phyloP scores from a whole-genome alignment of 2,329 filamentous ascomycete genomes.

The Ambrosiella beaveri region DNA sequence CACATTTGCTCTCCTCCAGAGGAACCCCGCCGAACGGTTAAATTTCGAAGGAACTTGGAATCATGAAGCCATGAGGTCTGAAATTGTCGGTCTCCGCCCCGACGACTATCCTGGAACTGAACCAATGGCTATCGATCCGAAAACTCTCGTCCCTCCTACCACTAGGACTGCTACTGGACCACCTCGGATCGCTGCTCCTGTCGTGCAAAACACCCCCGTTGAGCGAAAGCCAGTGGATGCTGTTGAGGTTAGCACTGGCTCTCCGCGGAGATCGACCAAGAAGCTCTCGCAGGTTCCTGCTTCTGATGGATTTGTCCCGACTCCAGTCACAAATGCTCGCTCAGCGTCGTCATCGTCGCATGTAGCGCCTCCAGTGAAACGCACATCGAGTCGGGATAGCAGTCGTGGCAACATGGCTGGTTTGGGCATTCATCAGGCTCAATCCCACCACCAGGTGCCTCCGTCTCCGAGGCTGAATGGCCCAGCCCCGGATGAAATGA shows the following conservation, averaged over 20 bases:
- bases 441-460: not conserved
- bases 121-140: not conserved
- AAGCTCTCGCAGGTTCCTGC: not conserved
- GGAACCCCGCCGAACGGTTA: constrained; percentile 68
- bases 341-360: constrained; percentile 3
- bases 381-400: constrained; percentile 5
- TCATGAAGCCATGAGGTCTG: constrained; percentile 51
- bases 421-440: constrained; percentile 1
- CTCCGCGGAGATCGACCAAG: constrained; percentile 2
- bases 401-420: constrained; percentile 5
- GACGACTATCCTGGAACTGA: constrained; percentile 37
- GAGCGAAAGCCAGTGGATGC: constrained; percentile 2
- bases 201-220: constrained; percentile 3
- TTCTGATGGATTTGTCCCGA: constrained; percentile 7
- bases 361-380: not conserved
- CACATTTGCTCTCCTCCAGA: constrained; percentile 66
- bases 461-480: constrained; percentile 2
- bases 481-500: constrained; percentile 1
- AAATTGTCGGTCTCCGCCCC: constrained; percentile 65
- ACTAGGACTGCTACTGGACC: constrained; percentile 2
- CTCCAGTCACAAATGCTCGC: constrained; percentile 10
- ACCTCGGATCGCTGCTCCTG: constrained; percentile 1
- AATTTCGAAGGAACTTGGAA: constrained; percentile 75
- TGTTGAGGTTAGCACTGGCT: not conserved
- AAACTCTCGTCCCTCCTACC: not conserved